phyloP scores from a whole-genome alignment of 2,329 filamentous ascomycete species.

The Aspergillus hiratsukae region DNA sequence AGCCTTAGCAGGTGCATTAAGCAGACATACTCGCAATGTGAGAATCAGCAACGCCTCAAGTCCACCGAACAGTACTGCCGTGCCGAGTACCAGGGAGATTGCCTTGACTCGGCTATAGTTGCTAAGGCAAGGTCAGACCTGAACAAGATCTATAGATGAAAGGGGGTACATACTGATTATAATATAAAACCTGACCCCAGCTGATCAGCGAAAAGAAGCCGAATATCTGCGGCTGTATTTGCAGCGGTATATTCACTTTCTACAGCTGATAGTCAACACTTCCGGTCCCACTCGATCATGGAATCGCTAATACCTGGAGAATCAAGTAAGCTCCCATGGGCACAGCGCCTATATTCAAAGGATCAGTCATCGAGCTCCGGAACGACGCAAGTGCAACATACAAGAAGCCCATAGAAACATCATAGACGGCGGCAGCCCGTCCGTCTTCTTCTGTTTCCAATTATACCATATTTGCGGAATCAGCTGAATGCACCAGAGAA shows the following conservation, averaged over 20 bases:
- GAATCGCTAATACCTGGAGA: slow-evolving; percentile 36
- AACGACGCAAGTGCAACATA: slow-evolving; percentile 14
- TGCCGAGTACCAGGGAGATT: slow-evolving; percentile 35
- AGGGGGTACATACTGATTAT: slow-evolving; percentile 40
- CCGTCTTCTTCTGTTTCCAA: slow-evolving; percentile 57
- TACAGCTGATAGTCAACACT: slow-evolving; percentile 19
- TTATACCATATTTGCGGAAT: slow-evolving; percentile 56
- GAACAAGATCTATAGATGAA: background rate
- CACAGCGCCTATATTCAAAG: slow-evolving; percentile 32
- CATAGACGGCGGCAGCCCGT: slow-evolving; percentile 58
- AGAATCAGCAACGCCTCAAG: slow-evolving; percentile 55
- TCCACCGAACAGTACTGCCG: slow-evolving; percentile 47
- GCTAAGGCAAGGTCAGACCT: slow-evolving; percentile 15
- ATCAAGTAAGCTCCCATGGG: slow-evolving; percentile 52
- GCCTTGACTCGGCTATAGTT: slow-evolving; percentile 46
- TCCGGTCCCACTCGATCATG: background rate
- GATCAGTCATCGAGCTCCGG: background rate
- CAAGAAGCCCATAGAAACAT: slow-evolving; percentile 61
- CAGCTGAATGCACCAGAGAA: slow-evolving; percentile 39
- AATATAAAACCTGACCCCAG: slow-evolving; percentile 52
- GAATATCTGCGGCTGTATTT: slow-evolving; percentile 54
- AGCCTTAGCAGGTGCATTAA: background rate
- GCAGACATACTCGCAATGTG: slow-evolving; percentile 47
- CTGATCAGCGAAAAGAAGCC: slow-evolving; percentile 46
- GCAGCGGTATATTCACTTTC: slow-evolving; percentile 53